Percentiles rank a stretch among this genome's conserved stretches.
Evolutionary conservation across 108 stramenopile genomes (phyloP).

Genomic region (Cyclotella atomus): DNA sequence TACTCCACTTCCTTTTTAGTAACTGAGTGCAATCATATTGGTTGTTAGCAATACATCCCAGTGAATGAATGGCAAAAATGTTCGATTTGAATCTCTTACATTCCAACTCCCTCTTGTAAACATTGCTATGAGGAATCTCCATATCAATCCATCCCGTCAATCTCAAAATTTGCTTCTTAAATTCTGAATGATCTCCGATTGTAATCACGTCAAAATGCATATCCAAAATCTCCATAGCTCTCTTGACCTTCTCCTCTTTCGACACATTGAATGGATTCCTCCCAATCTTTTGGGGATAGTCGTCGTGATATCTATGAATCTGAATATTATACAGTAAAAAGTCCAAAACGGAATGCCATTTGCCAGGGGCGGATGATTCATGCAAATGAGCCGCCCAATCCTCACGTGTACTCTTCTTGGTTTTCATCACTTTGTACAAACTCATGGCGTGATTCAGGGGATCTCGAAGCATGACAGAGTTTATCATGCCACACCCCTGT

Average conservation of each 20-base stretch:
- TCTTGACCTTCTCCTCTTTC: slow-evolving; percentile 31
- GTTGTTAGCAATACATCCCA: no score
- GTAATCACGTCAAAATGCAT: slow-evolving; percentile 23
- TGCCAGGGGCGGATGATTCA: slow-evolving; percentile 17
- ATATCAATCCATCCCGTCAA: slow-evolving; percentile 30
- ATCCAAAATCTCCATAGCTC: slow-evolving; percentile 19
- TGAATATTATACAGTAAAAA: slow-evolving; percentile 48
- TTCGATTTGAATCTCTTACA: no score
- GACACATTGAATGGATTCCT: slow-evolving; percentile 31
- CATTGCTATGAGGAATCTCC: slow-evolving; percentile 19
- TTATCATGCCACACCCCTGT: slow-evolving; percentile 48
- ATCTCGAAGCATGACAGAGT: slow-evolving; percentile 49
- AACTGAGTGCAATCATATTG: no score
- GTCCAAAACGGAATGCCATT: slow-evolving; percentile 39
- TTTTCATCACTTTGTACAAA: slow-evolving; percentile 25
- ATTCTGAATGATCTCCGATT: slow-evolving; percentile 14
- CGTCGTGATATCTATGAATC: slow-evolving; percentile 26
- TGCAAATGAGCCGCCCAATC: slow-evolving; percentile 34
- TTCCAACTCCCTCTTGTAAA: slow-evolving; percentile 13
- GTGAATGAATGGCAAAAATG: no score
- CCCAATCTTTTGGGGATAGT: slow-evolving; percentile 22
- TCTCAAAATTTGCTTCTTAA: slow-evolving; percentile 9
- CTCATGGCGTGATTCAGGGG: slow-evolving; percentile 49
- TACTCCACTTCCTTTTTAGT: slow-evolving; percentile 19
- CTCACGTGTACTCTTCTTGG: slow-evolving; percentile 25